These are phyloP conservation scores for Aspergillus wentii DNA, from an alignment of 495 filamentous ascomycete species.

Conservation along the genomic window DNA sequence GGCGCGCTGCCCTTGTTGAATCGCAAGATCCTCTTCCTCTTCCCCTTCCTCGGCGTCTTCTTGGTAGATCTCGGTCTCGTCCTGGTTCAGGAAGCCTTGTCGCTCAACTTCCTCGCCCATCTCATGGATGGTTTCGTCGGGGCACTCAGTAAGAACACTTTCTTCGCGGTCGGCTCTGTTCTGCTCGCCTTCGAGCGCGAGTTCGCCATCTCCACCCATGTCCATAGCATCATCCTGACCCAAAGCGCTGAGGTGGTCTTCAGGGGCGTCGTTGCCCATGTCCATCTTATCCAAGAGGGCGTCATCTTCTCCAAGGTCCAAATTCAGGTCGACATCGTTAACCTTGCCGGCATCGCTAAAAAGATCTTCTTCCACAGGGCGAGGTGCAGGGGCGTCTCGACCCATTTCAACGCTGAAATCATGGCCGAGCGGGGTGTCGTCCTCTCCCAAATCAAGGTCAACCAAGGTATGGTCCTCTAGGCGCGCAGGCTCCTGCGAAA, in stretches of 20 bases:
- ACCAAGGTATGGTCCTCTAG: slow-evolving; percentile 46
- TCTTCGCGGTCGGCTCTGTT: slow-evolving; percentile 60
- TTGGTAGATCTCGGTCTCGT: slow-evolving; percentile 35
- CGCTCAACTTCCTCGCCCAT: slow-evolving; percentile 57
- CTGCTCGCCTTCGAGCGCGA: slow-evolving; percentile 49
- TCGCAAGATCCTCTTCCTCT: slow-evolving; percentile 50
- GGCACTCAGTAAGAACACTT: slow-evolving; percentile 39
- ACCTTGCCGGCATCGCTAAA: slow-evolving; percentile 59
- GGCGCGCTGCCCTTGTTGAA: slow-evolving; percentile 58
- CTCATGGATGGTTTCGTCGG: no score
- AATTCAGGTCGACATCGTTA: slow-evolving; percentile 39
- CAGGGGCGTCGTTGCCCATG: slow-evolving; percentile 21
- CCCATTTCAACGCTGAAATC: slow-evolving; percentile 76
- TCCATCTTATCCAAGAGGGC: slow-evolving; percentile 40
- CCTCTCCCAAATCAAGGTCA: slow-evolving; percentile 48
- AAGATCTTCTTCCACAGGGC: slow-evolving; percentile 65
- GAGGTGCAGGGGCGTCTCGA: slow-evolving; percentile 67
- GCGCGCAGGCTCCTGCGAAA: slow-evolving; percentile 44
- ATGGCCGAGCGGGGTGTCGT: slow-evolving; percentile 39
- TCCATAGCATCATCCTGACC: slow-evolving; percentile 42
- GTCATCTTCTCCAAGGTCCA: slow-evolving; percentile 53
- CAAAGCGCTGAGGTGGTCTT: slow-evolving; percentile 27
- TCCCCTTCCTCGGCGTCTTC: slow-evolving; percentile 48
- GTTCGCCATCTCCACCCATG: slow-evolving; percentile 39
- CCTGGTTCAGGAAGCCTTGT: slow-evolving; percentile 54